These are phyloP conservation scores for Ogataea trehalophila DNA, from an alignment of 805 yeast genomes.

Conservation along the genomic window DNA sequence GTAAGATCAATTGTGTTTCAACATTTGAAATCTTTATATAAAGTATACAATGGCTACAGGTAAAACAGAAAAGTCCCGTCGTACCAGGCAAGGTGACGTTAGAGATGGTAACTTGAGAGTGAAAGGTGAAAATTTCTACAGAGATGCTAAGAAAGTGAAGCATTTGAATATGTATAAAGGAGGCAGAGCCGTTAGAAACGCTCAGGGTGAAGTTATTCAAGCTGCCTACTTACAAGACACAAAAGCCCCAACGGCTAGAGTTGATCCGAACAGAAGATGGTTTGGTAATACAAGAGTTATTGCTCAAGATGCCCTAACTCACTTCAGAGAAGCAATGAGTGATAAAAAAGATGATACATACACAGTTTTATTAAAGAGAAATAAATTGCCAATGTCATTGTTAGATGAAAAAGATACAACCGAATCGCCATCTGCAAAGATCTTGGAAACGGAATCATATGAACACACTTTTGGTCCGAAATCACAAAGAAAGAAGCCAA, in stretches of 20 bases:
- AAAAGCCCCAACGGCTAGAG: conserved; percentile 85
- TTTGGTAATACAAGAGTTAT: conserved; percentile 96
- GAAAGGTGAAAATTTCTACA: conserved; percentile 94
- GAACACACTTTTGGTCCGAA: conserved; percentile 88
- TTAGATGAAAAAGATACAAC: conserved; percentile 79
- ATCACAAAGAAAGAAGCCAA: conserved; percentile 87
- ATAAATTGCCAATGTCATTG: conserved; percentile 92
- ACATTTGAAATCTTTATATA: too few species aligned
- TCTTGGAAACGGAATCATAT: conserved; percentile 85
- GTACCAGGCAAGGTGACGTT: conserved; percentile 74
- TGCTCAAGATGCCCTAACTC: conserved; percentile 92
- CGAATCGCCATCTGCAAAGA: conserved; percentile 72
- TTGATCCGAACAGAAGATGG: conserved; percentile 96
- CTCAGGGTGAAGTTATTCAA: conserved; percentile 77
- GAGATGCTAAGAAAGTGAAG: conserved; percentile 89
- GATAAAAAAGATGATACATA: conserved; percentile 77
- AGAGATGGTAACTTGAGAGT: conserved; percentile 89
- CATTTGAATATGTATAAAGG: conserved; percentile 89
- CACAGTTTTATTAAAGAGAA: conserved; percentile 81
- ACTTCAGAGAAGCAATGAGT: conserved; percentile 91
- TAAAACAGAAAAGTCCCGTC: conserved; percentile 86
- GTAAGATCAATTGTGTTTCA: too few species aligned
- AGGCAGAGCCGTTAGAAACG: conserved; percentile 83
- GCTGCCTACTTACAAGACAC: conserved; percentile 88
- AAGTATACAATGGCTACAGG: conserved; percentile 71